Base-by-base conservation (phyloP, 768 basidiomycete genomes). In the Tricholoma sp. region DNA sequence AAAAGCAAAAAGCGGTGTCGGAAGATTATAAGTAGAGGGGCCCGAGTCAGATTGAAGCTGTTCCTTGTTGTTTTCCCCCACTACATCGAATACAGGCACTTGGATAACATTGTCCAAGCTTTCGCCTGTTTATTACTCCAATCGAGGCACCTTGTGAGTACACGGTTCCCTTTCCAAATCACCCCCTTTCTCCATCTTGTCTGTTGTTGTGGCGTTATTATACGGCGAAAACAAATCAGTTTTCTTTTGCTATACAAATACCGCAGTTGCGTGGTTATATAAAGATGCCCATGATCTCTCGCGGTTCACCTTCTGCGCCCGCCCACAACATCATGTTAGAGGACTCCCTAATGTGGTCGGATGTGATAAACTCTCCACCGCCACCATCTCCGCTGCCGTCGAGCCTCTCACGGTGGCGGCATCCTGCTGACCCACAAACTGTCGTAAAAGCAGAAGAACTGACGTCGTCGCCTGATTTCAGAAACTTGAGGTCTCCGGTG, bases 401-500 rank as follows among this genome's bases (percentile, higher is more conserved):
- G 56, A 57, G 53, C 28, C 34, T 28, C 6, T 32, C 57, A 3
- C 39, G 24, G 41, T 4, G 24, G 24, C 24, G 24, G 24, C 24
- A 24, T 24, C 4, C 24, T 24, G 24, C 24, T 24, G 4, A 24
- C 4, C 24, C 24, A 24, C 42, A 15, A n/a, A 4, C 55, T 59
- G 57, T 56, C 48, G 47, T 61, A 9, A 61, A 80, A 63, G 67
- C 72, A 70, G 71, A 76, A 72, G 70, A 76, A 73, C 85, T 87
- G 69, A 84, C 80, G 42, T 66, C 63, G 69, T 72, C 71, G 64
- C 69, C 69, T 70, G 73, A 74, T 79, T 78, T 70, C 78, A 86
- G 84, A 79, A 66, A 56, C 52, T 65, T 72, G 71, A 77, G 81
- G 82, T 76, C 72, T 59, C 64, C 72, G 70, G 78, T 80, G 80